phyloP scores from a whole-genome alignment of 352 stramenopile genomes.

The Pythium plurisporium region DNA sequence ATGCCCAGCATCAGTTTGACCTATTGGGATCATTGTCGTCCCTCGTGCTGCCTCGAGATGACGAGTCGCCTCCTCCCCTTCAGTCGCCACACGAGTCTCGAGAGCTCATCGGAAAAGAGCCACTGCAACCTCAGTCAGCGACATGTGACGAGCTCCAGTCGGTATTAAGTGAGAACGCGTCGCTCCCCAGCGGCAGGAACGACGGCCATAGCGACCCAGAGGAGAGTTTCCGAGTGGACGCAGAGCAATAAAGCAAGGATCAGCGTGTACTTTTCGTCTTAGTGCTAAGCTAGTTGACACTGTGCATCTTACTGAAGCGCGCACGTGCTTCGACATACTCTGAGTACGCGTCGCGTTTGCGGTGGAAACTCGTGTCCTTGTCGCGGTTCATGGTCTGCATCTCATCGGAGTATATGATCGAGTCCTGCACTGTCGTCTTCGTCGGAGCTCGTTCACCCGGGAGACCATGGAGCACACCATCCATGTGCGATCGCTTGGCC shows the following conservation, averaged over 20 bases:
- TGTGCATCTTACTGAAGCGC: conserved; percentile 89
- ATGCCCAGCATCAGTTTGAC: conserved; percentile 59
- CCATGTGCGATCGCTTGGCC: conserved; percentile 77
- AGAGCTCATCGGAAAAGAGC: neutral
- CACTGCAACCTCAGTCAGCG: neutral
- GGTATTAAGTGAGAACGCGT: conserved; percentile 25
- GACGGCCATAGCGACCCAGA: too few species aligned
- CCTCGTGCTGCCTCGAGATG: conserved; percentile 24
- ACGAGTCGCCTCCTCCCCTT: neutral
- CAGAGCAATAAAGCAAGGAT: too few species aligned
- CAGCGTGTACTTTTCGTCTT: too few species aligned
- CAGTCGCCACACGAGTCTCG: too few species aligned
- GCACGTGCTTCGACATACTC: conserved; percentile 86
- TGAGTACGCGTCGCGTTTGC: conserved; percentile 83
- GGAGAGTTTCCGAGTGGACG: too few species aligned
- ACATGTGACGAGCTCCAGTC: conserved; percentile 20
- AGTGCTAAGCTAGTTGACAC: conserved; percentile 53
- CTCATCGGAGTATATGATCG: conserved; percentile 62
- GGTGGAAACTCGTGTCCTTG: conserved; percentile 69
- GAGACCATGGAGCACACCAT: conserved; percentile 60
- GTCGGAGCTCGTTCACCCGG: conserved; percentile 29
- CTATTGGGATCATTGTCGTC: conserved; percentile 45
- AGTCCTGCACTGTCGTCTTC: conserved; percentile 40
- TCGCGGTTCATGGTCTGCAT: conserved; percentile 76
- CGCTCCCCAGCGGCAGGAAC: conserved; percentile 5